Conservation (phyloP, 495 filamentous ascomycete genomes). For the Penicillium bialowiezense region DNA sequence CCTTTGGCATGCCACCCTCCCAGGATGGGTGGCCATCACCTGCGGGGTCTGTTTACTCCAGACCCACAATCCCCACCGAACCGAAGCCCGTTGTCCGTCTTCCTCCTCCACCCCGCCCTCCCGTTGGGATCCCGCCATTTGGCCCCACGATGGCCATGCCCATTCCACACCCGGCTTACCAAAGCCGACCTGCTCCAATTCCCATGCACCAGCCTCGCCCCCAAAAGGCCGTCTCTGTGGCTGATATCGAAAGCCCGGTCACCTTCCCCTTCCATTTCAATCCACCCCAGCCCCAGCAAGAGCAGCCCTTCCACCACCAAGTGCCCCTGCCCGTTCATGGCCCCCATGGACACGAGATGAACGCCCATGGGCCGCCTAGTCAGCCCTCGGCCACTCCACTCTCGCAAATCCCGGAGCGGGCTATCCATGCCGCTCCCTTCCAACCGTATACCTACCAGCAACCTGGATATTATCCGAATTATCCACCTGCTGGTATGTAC, state of each 20-base stretch:
- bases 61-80: slow-evolving; percentile 58
- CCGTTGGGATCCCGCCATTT: slow-evolving; percentile 26
- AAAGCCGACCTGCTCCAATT: slow-evolving; percentile 70
- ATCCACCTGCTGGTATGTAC: slow-evolving; percentile 51
- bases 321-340: slow-evolving; percentile 68
- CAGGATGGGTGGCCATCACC: slow-evolving; percentile 75
- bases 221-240: slow-evolving; percentile 90
- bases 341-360: slow-evolving; percentile 48
- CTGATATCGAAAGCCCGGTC: slow-evolving; percentile 86
- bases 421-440: slow-evolving; percentile 89
- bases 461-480: slow-evolving; percentile 61
- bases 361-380: slow-evolving; percentile 65
- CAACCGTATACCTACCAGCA: slow-evolving; percentile 70
- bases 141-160: slow-evolving; percentile 37
- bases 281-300: slow-evolving; percentile 66
- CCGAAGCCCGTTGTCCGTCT: slow-evolving; percentile 81
- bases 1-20: slow-evolving; percentile 72
- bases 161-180: slow-evolving; percentile 67
- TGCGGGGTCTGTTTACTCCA: slow-evolving; percentile 69
- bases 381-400: slow-evolving; percentile 84
- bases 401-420: slow-evolving; percentile 91
- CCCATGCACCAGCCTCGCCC: slow-evolving; percentile 96
- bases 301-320: slow-evolving; percentile 90
- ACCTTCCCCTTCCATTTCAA: slow-evolving; percentile 64
- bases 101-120: slow-evolving; percentile 60